phyloP scores from a whole-genome alignment of 2,329 filamentous ascomycete species.

The Alternaria metachromatica region DNA sequence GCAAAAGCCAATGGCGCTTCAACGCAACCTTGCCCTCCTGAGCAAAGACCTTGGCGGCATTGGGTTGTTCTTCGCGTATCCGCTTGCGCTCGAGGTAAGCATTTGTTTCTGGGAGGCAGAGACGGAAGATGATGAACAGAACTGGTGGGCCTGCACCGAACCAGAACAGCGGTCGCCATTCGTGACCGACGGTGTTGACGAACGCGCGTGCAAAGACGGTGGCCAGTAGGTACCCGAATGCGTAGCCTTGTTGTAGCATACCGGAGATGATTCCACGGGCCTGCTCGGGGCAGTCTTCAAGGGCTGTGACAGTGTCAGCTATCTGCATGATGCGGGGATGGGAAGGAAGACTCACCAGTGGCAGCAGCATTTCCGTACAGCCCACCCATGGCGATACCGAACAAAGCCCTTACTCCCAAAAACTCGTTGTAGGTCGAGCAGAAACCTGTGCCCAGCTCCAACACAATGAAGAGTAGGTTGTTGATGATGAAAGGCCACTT shows the following conservation, averaged over 20 bases:
- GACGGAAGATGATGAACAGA: conserved; percentile 79
- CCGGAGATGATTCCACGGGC: conserved; percentile 67
- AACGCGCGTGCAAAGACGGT: conserved; percentile 66
- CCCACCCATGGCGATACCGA: conserved; percentile 70
- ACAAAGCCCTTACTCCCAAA: conserved; percentile 64
- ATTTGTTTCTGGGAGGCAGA: conserved; percentile 79
- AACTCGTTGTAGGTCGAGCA: conserved; percentile 65
- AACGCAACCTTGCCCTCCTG: conserved; percentile 79
- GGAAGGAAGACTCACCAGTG: conserved; percentile 48
- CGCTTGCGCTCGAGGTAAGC: conserved; percentile 72
- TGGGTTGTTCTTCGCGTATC: conserved; percentile 64
- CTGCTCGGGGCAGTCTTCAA: conserved; percentile 66
- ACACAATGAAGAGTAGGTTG: conserved; percentile 65
- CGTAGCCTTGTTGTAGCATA: conserved; percentile 69
- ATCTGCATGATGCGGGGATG: not conserved
- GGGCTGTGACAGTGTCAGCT: conserved; percentile 44
- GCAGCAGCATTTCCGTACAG: conserved; percentile 68
- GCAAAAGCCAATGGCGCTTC: conserved; percentile 78
- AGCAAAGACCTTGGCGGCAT: conserved; percentile 71
- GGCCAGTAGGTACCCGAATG: conserved; percentile 69
- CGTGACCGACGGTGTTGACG: conserved; percentile 77
- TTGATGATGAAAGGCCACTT: conserved; percentile 67
- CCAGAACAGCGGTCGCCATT: conserved; percentile 88
- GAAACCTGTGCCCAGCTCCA: conserved; percentile 68
- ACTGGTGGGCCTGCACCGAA: conserved; percentile 83